Percentiles rank a stretch among this genome's conserved stretches.
Evolutionary conservation across 441 rosid genomes (phyloP).

Genomic region (Eutrema salsugineum): DNA sequence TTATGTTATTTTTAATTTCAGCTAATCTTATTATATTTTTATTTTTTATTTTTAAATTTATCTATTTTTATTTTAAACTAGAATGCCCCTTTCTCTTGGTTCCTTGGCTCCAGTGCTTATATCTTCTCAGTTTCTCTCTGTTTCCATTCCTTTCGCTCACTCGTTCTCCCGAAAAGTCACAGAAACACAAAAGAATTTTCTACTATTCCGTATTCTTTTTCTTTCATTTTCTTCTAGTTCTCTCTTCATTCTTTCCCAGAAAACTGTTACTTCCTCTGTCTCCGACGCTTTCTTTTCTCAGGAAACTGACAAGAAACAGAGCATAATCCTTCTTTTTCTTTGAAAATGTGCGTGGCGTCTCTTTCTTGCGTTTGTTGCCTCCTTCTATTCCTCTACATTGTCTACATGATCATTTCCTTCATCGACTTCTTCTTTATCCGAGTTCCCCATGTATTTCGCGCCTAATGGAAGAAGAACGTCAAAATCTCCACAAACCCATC

Average conservation of each 20-base stretch:
- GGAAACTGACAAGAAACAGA: conserved; percentile 9
- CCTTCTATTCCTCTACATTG: background rate
- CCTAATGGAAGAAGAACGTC: conserved; percentile 33
- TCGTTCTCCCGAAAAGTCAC: background rate
- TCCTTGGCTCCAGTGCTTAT: no score
- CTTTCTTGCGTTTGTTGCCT: background rate
- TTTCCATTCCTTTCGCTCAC: background rate
- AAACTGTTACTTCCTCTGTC: conserved; percentile 27
- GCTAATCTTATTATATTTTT: no score
- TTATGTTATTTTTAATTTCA: no score
- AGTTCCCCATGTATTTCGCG: conserved; percentile 8
- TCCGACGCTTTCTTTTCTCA: conserved; percentile 20
- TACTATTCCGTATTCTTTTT: background rate
- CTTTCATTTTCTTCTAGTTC: background rate
- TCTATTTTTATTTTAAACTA: no score
- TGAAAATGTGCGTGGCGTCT: background rate
- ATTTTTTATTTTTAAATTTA: no score
- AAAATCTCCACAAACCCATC: conserved; percentile 35
- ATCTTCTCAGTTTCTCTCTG: conserved; percentile 8
- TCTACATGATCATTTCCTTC: background rate
- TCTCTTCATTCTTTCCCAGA: conserved; percentile 21
- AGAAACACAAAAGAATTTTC: background rate
- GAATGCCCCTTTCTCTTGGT: background rate
- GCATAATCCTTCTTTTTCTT: background rate
- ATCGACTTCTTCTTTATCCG: background rate